Percentiles rank a stretch among this genome's conserved stretches.
Evolutionary conservation across 1,284 basidiomycete genomes (phyloP).

Genomic region (Irpex sp.): DNA sequence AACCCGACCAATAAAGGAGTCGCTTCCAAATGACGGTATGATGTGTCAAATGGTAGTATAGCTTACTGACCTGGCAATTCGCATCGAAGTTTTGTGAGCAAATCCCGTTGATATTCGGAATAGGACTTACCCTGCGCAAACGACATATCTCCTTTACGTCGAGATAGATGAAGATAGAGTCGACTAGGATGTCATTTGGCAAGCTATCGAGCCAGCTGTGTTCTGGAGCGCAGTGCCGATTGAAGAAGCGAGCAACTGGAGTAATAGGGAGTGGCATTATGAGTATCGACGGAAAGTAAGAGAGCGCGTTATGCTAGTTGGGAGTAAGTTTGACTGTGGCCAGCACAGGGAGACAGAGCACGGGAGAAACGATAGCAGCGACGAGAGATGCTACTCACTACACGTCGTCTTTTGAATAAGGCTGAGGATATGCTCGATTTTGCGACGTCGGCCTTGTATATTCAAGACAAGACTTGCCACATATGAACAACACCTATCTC

Average conservation of each 20-base stretch:
- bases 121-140: slow-evolving; percentile 29
- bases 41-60: slow-evolving; percentile 56
- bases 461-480: neutral
- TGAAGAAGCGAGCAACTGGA: neutral
- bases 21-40: slow-evolving; percentile 68
- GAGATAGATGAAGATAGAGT: slow-evolving; percentile 44
- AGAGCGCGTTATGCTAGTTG: neutral
- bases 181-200: slow-evolving; percentile 41
- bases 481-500: neutral
- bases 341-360: neutral
- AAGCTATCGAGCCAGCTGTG: slow-evolving; percentile 8
- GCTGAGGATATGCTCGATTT: neutral
- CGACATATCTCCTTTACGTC: slow-evolving; percentile 51
- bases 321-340: neutral
- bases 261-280: slow-evolving; percentile 4
- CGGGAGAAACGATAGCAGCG: neutral
- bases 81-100: neutral
- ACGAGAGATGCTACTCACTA: neutral
- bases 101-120: neutral
- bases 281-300: neutral
- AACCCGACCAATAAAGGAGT: slow-evolving; percentile 46
- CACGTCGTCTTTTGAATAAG: neutral
- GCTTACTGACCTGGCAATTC: slow-evolving; percentile 46
- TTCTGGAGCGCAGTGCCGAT: neutral
- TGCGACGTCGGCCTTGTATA: neutral